Percentiles rank a stretch among this genome's conserved stretches.
Conservation (phyloP, 768 basidiomycete species). For the Russula virescens region DNA sequence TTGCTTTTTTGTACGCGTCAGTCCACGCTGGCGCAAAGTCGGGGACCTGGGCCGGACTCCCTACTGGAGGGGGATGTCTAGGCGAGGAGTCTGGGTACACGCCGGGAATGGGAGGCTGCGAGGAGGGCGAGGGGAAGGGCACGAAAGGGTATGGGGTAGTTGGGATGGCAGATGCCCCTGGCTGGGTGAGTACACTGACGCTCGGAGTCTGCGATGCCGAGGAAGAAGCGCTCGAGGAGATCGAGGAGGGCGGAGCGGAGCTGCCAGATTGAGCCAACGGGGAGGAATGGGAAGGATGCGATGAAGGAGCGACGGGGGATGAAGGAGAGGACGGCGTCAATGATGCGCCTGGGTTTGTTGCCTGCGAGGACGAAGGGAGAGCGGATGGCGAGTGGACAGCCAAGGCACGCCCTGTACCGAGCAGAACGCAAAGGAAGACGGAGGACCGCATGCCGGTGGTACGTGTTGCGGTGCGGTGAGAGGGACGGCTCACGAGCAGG, state of each 20-base stretch:
- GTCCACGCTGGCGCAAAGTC: constrained; percentile 52
- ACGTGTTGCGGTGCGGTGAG: background rate
- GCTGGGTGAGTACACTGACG: background rate
- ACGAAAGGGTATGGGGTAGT: constrained; percentile 11
- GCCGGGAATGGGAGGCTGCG: constrained; percentile 46
- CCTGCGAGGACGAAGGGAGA: background rate
- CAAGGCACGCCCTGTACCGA: constrained; percentile 4
- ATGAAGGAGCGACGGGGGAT: background rate
- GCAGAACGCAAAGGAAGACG: background rate
- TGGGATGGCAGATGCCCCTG: constrained; percentile 12
- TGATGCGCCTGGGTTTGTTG: background rate
- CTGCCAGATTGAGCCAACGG: background rate
- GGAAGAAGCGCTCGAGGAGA: background rate
- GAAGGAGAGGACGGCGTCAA: background rate
- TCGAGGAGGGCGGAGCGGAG: background rate
- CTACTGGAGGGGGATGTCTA: constrained; percentile 48
- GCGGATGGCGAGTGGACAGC: background rate
- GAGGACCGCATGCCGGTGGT: background rate
- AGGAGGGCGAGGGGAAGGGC: constrained; percentile 31
- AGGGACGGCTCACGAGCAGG: too few species aligned
- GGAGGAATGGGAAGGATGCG: too few species aligned
- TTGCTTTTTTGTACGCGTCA: constrained; percentile 53
- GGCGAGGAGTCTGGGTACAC: constrained; percentile 54
- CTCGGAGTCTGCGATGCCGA: background rate
- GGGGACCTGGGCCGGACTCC: constrained; percentile 37